Percentiles rank a stretch among this genome's conserved stretches.
phyloP scores from a whole-genome alignment of 352 stramenopile genomes.

The Pythium rhizo-oryzae region DNA sequence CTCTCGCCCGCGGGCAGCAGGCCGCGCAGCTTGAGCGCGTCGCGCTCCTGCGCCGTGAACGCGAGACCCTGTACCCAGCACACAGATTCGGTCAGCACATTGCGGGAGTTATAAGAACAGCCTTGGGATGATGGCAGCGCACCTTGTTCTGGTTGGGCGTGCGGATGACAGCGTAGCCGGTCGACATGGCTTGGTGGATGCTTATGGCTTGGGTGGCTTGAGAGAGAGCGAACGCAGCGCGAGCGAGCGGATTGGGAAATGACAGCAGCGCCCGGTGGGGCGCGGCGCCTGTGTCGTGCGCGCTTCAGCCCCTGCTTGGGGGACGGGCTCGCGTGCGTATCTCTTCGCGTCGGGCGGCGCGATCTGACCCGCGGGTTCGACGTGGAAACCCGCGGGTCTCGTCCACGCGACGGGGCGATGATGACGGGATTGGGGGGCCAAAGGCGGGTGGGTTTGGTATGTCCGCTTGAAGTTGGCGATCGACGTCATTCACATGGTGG shows the following conservation, averaged over 20 bases:
- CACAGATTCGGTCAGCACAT: not conserved
- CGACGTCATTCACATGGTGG: slow-evolving; percentile 3
- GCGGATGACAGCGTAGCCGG: slow-evolving; percentile 74
- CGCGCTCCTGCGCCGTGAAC: slow-evolving; percentile 91
- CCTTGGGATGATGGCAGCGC: not conserved
- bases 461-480: slow-evolving; percentile 19
- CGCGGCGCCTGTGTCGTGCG: not conserved
- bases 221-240: not conserved
- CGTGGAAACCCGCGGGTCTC: slow-evolving; percentile 3
- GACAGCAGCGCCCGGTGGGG: not conserved
- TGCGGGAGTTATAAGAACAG: too few relatives aligned
- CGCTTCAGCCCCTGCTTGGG: slow-evolving; percentile 14
- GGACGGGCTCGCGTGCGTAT: slow-evolving; percentile 12
- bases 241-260: slow-evolving; percentile 24
- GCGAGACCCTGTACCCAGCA: slow-evolving; percentile 57
- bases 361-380: slow-evolving; percentile 23
- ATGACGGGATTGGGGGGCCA: not conserved
- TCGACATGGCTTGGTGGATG: too few relatives aligned
- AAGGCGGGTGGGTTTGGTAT: not conserved
- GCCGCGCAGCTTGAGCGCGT: slow-evolving; percentile 89
- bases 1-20: slow-evolving; percentile 86
- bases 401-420: not conserved
- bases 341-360: slow-evolving; percentile 10
- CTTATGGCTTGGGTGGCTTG: not conserved
- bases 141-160: slow-evolving; percentile 93